Conservation (phyloP, 1,284 basidiomycete species). For the Ceratobasidium sp. region DNA sequence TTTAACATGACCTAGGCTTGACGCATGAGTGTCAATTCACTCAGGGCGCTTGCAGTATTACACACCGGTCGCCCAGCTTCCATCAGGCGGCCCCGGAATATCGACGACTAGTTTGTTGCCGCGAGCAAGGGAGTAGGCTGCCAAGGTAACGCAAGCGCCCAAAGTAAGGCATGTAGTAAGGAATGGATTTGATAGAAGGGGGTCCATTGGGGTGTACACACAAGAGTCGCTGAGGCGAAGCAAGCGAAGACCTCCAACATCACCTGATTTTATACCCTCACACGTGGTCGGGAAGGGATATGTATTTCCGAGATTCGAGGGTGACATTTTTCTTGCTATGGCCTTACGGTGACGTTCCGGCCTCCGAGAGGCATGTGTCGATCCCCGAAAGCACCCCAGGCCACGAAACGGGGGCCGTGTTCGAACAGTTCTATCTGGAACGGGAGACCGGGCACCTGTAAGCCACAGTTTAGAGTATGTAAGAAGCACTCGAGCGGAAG, state of each 20-base stretch:
- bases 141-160: not conserved
- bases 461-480: too few species aligned
- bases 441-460: too few species aligned
- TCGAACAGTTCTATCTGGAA: too few species aligned
- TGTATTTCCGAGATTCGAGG: not conserved
- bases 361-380: not conserved
- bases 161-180: slow-evolving; percentile 8
- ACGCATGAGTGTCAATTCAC: not conserved
- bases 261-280: not conserved
- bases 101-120: not conserved
- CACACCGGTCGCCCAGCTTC: slow-evolving; percentile 1
- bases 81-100: slow-evolving; percentile 15
- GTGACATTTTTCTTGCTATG: too few species aligned
- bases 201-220: not conserved
- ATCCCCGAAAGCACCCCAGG: not conserved
- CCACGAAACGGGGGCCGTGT: not conserved
- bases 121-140: not conserved
- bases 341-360: slow-evolving; percentile 9
- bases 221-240: not conserved
- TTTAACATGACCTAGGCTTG: slow-evolving; percentile 19
- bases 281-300: not conserved
- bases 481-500: too few species aligned
- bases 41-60: not conserved
- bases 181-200: not conserved
- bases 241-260: not conserved